These are phyloP conservation scores for Pythium volutum DNA, from an alignment of 352 stramenopile genomes.

Conservation along the genomic window DNA sequence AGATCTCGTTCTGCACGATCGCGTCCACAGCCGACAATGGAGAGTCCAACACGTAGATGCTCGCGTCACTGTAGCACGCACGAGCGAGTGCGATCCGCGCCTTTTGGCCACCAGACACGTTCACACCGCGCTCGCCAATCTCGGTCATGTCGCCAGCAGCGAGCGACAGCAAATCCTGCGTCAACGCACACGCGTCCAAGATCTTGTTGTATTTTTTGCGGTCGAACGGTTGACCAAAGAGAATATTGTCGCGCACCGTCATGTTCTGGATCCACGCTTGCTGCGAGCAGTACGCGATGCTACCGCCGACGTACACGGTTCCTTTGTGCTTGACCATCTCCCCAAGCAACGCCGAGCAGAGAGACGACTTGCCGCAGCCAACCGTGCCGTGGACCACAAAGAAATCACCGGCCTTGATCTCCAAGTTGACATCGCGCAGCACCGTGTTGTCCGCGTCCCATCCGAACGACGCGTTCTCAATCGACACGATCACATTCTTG, in stretches of 20 bases:
- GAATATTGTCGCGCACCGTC: constrained; percentile 73
- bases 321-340: constrained; percentile 53
- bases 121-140: constrained; percentile 54
- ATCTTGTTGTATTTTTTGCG: constrained; percentile 38
- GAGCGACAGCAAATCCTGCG: constrained; percentile 45
- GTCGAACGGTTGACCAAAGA: constrained; percentile 77
- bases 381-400: constrained; percentile 88
- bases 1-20: constrained; percentile 88
- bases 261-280: constrained; percentile 85
- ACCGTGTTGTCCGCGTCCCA: constrained; percentile 32
- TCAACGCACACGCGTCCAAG: constrained; percentile 45
- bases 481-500: constrained; percentile 26
- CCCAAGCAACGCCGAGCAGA: constrained; percentile 88
- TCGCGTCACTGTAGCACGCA: constrained; percentile 50
- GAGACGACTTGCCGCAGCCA: constrained; percentile 90
- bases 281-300: constrained; percentile 71
- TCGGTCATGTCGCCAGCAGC: constrained; percentile 67
- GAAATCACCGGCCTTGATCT: constrained; percentile 75
- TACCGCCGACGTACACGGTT: constrained; percentile 27
- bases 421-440: constrained; percentile 58
- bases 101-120: constrained; percentile 54
- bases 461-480: constrained; percentile 33
- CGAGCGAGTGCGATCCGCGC: constrained; percentile 49
- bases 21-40: constrained; percentile 88
- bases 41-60: constrained; percentile 88